phyloP scores from a whole-genome alignment of 495 filamentous ascomycete genomes.

The Penicillium waksmanii region DNA sequence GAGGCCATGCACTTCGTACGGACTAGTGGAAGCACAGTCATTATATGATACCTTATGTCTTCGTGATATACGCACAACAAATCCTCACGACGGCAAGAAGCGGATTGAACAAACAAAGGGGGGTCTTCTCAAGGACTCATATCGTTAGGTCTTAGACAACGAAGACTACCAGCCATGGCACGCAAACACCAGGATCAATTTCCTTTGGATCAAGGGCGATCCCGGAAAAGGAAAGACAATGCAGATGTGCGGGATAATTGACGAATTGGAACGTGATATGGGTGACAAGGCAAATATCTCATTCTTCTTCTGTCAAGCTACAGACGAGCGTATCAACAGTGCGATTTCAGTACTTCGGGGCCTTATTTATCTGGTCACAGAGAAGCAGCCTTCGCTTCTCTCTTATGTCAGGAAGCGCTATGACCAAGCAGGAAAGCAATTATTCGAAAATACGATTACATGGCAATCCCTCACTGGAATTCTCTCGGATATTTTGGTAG shows the following conservation, averaged over 20 bases:
- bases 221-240: conserved; percentile 41
- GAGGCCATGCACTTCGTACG: too few species aligned
- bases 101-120: conserved; percentile 22
- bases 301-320: conserved; percentile 55
- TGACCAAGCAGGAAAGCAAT: conserved; percentile 3
- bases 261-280: conserved; percentile 27
- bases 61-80: conserved; percentile 1
- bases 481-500: conserved; percentile 7
- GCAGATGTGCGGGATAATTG: conserved; percentile 43
- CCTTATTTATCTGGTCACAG: conserved; percentile 41
- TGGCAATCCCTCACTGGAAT: conserved; percentile 7
- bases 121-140: conserved; percentile 42
- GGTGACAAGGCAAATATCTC: conserved; percentile 24
- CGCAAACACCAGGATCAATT: neutral
- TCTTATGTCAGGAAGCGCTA: conserved; percentile 31
- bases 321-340: conserved; percentile 37
- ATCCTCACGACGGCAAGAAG: conserved; percentile 8
- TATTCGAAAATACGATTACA: conserved; percentile 35
- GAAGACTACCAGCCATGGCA: conserved; percentile 30
- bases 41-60: neutral
- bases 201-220: conserved; percentile 32
- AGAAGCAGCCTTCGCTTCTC: conserved; percentile 36
- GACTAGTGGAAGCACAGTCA: neutral
- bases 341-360: conserved; percentile 44
- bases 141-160: conserved; percentile 45